Base-by-base conservation (phyloP, 169 alveolate genomes). In the Plasmodium fragile region DNA sequence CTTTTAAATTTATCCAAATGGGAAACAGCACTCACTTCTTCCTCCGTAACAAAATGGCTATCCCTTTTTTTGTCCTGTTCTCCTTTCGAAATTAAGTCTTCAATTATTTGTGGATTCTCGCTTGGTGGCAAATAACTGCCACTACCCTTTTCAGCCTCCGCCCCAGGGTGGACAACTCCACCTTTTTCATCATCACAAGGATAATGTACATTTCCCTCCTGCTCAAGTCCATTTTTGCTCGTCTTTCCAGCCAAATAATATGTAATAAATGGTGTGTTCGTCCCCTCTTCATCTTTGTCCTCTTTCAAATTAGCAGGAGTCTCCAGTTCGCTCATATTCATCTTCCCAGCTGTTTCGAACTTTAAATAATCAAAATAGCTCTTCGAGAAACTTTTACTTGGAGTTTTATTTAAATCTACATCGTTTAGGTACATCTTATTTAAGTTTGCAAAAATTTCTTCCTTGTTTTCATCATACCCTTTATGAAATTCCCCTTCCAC, bases 291-390 rank as follows among this genome's bases (percentile, higher is more conserved):
- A 43, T 91, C 94, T 16, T 82, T 82, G 6, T 82, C 92, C 3
- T 82, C 92, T 39, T 91, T 91, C 65, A 91, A 69, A 80, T 91
- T 80, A 41, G 59, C 22, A n/a, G 94, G 94, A 0, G 94, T 91
- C 72, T 91, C 94, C 53, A 91, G 70, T 39, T 91, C 94, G 13
- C 94, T 91, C 83, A 91, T 80, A 81, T 91, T 79, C 94, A 91
- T 91, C 36, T 91, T 91, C n/a, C 94, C 94, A 10, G 94, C 94
- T 91, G 94, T 91, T 81, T 91, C 94, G 52, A 59, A 91, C 49
- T 91, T 91, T 52, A 91, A 2, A 53, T 91, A 91, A 39, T 91
- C 94, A 13, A 71, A 65, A 55, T 91, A 91, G 25, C 85, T 71
- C 53, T 39, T 91, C 30, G 94, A 91, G 10, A 78, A 89, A 30